Percentiles rank a stretch among this genome's conserved stretches.
Evolutionary conservation across 2,329 filamentous ascomycete species (phyloP).

Genomic region (Monosporascus sp.): DNA sequence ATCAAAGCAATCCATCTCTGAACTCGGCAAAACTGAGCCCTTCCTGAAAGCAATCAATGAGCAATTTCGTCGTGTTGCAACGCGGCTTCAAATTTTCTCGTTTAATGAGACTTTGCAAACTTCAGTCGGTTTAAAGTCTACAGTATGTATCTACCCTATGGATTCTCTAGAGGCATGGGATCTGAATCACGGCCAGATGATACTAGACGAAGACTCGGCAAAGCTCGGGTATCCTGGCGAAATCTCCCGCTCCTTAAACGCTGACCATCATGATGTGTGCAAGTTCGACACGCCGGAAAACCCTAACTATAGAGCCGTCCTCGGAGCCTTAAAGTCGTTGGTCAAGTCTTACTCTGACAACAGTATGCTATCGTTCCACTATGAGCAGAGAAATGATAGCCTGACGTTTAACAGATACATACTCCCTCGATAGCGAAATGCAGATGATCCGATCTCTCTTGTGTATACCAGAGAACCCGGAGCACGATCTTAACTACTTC

Average conservation of each 20-base stretch:
- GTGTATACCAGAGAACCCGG: not conserved
- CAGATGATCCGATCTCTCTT: not conserved
- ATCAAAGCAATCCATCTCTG: constrained; percentile 5
- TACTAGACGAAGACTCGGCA: constrained; percentile 4
- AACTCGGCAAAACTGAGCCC: constrained; percentile 1
- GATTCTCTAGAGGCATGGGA: not conserved
- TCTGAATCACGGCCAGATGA: not conserved
- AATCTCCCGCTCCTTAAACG: constrained; percentile 2
- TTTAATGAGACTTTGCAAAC: constrained; percentile 9
- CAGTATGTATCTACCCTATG: not conserved
- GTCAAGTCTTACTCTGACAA: not conserved
- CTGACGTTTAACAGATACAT: not conserved
- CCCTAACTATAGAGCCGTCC: constrained; percentile 4
- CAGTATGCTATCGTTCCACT: not conserved
- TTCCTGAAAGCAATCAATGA: constrained; percentile 7
- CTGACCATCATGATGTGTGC: constrained; percentile 5
- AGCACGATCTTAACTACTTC: constrained; percentile 4
- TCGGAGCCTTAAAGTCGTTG: constrained; percentile 3
- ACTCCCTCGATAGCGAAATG: not conserved
- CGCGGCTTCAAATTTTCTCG: constrained; percentile 6
- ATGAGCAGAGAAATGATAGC: not conserved
- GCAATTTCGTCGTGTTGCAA: constrained; percentile 7
- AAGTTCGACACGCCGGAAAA: constrained; percentile 4
- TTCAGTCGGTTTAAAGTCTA: constrained; percentile 1
- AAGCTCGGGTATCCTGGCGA: constrained; percentile 7